phyloP scores from a whole-genome alignment of 1,284 basidiomycete genomes.

The Volvariella volvacea region DNA sequence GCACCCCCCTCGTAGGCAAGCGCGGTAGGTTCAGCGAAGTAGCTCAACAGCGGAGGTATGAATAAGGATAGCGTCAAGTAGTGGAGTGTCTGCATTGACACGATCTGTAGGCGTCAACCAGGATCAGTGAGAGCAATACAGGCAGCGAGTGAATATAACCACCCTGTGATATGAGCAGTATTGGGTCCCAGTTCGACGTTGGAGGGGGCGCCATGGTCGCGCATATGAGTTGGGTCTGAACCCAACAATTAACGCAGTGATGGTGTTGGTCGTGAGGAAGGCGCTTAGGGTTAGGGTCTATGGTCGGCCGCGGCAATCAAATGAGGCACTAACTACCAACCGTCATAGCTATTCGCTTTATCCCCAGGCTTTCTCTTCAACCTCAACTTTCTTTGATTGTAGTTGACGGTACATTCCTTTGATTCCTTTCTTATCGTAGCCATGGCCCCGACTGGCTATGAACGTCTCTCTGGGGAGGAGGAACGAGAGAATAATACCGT shows the following conservation, averaged over 20 bases:
- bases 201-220: conserved; percentile 26
- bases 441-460: conserved; percentile 2
- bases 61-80: conserved; percentile 84
- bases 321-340: no score
- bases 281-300: conserved; percentile 16
- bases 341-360: no score
- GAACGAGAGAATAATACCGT: neutral
- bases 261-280: neutral
- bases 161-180: conserved; percentile 67
- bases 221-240: neutral
- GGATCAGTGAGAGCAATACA: neutral
- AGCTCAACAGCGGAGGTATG: conserved; percentile 71
- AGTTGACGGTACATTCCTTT: no score
- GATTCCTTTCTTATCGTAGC: no score
- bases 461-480: conserved; percentile 3
- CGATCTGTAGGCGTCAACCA: conserved; percentile 51
- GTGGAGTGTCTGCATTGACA: conserved; percentile 88
- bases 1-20: conserved; percentile 84
- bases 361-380: no score
- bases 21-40: conserved; percentile 70
- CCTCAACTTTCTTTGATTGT: no score
- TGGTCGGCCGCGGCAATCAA: no score
- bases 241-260: no score
- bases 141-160: conserved; percentile 2
- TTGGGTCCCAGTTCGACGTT: conserved; percentile 63